Base-by-base conservation (phyloP, 23 red algal species). In the Gracilaria gracilis region DNA sequence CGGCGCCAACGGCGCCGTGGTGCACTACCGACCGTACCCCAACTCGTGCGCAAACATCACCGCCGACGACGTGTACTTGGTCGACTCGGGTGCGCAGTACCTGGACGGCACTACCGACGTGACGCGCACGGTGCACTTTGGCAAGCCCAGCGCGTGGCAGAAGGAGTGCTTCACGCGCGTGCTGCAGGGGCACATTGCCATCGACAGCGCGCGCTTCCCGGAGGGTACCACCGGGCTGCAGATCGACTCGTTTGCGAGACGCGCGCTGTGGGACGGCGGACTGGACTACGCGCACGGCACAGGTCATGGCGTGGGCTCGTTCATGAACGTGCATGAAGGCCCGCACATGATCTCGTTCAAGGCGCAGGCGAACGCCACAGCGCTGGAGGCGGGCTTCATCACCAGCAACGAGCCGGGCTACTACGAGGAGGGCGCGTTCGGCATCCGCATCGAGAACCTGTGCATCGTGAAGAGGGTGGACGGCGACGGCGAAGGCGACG, bases 201-300 rank as follows among this genome's bases (percentile, higher is more conserved):
- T 99, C 34, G 97, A 96, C 59, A 23, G 44, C 38, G 93, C 93
- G 51, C 39, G 91, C 13, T 99, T 99, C 75, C 97, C 97, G 9
- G 64, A 79, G 28, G 93, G 94, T 16, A 99, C 97, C 35, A 96
- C 94, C 32, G 97, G 97, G 16, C 80, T 86, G 33, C 62, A 91
- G 70, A 70, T 99, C 78, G 97, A 99, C 87, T 71, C 61, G 67
- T 91, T 99, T 84, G 93, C 97, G 17, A 58, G 97, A 23, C 71
- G 78, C 81, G 53, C 94, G 51, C 61, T 99, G 83, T 99, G 97
- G 97, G 66, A 84, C 38, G 87, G 75, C 39, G 97, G 97, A 25
- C 80, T 95, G 39, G 97, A 99, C 57, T 99, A 95, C 91, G 82
- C 91, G n/a, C 94, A 99, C 87, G 97, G 97, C 14, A 99, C 97